Conservation (phyloP, 2,329 filamentous ascomycete genomes). For the Aspergillus ochraceoroseus region DNA sequence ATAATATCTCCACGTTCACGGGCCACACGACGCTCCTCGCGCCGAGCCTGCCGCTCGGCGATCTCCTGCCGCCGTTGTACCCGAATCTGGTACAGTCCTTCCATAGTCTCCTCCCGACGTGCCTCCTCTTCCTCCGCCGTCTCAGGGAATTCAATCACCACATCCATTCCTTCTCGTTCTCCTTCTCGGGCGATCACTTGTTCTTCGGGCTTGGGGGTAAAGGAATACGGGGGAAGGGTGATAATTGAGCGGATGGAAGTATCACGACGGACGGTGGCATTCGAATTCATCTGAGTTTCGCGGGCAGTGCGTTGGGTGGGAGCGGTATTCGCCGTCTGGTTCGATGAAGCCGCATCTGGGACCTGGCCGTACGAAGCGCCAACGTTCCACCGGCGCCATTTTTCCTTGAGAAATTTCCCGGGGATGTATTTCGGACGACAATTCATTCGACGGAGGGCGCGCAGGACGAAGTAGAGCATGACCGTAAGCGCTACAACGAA, state of each 20-base stretch:
- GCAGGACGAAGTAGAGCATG: slow-evolving; percentile 36
- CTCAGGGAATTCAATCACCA: slow-evolving; percentile 79
- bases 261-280: slow-evolving; percentile 63
- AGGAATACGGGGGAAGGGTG: slow-evolving; percentile 81
- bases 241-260: slow-evolving; percentile 89
- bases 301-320: slow-evolving; percentile 26
- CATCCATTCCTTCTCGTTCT: slow-evolving; percentile 84
- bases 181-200: slow-evolving; percentile 82
- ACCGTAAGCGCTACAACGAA: slow-evolving; percentile 30
- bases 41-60: slow-evolving; percentile 71
- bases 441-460: slow-evolving; percentile 43
- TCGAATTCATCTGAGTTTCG: slow-evolving; percentile 29
- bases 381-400: slow-evolving; percentile 50
- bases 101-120: slow-evolving; percentile 85
- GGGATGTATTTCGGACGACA: slow-evolving; percentile 51
- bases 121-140: slow-evolving; percentile 72
- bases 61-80: slow-evolving; percentile 68
- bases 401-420: slow-evolving; percentile 47
- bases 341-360: slow-evolving; percentile 23
- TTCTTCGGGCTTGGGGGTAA: slow-evolving; percentile 67
- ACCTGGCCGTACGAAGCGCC: slow-evolving; percentile 42
- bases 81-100: slow-evolving; percentile 83
- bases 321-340: slow-evolving; percentile 23
- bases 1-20: slow-evolving; percentile 64
- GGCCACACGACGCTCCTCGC: slow-evolving; percentile 65